Evolutionary conservation across 805 yeast genomes (phyloP), one percentile per base, ranked within the genome.

Genomic region (Maudiozyma barnettii): DNA sequence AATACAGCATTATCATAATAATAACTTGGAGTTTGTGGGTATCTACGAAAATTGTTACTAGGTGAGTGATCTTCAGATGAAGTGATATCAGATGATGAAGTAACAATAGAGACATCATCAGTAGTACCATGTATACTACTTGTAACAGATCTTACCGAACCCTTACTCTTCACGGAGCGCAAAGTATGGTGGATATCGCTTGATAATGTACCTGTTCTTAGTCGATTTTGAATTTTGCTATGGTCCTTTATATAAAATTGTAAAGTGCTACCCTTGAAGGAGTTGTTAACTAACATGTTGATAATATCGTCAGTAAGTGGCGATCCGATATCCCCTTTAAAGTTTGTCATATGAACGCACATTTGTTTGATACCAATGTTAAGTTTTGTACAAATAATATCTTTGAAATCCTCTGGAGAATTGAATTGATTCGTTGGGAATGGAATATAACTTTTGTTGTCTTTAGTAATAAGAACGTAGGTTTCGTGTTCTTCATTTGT

Each of bases 281-380:
- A 52, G 22, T 65, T 56, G 1, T 61, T 57, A 10, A 75, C 54
- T 1, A 77, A 54, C 1, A 53, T 51, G 2, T 67, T 67, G 2
- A 82, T 48, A 1, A 73, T 55, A 2, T 70, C 69, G 41, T 79
- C 82, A 20, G 80, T 74, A 18, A 84, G 54, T 0, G 79, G 70
- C 5, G 68, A 74, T 26, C 89, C 91, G 26, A 75, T 72, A 14
- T 72, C 71, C 43, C 79, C 69, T 19, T 79, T 78, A 60, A 80
- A 78, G 45, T 87, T 95, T 0, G 95, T 83, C 51, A 87, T 62
- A 52, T 81, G 83, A 39, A 79, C 69, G 0, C 72, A 60, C 30
- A 64, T 45, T 12, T 60, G 60, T 7, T 54, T 46, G 9, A 58
- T 52, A 18, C 52, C 53, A 3, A 64, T 57, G 4, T 55, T 54